These are phyloP conservation scores for Clonostachys byssicola DNA, from an alignment of 2,329 filamentous ascomycete genomes.

Conservation along the genomic window DNA sequence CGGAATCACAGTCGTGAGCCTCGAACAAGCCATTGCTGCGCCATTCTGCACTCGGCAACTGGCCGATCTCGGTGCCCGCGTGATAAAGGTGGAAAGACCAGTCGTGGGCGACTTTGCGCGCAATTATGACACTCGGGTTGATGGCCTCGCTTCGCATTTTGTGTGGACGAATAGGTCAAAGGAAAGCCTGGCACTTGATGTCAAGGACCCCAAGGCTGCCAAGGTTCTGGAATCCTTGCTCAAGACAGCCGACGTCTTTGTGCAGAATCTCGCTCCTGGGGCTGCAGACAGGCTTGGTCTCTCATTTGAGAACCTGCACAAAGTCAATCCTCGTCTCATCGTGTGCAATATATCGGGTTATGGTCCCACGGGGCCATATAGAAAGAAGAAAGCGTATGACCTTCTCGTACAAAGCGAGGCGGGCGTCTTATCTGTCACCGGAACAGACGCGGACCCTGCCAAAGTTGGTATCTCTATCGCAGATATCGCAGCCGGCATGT, in stretches of 20 bases:
- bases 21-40: slow-evolving; percentile 50
- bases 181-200: slow-evolving; percentile 44
- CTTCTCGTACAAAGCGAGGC: slow-evolving; percentile 51
- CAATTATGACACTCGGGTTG: slow-evolving; percentile 42
- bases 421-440: slow-evolving; percentile 45
- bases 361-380: slow-evolving; percentile 43
- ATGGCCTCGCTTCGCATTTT: slow-evolving; percentile 47
- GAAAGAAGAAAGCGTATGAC: slow-evolving; percentile 51
- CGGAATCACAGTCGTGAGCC: slow-evolving; percentile 44
- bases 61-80: slow-evolving; percentile 46
- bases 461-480: slow-evolving; percentile 52
- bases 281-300: slow-evolving; percentile 41
- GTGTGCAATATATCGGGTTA: slow-evolving; percentile 52
- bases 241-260: slow-evolving; percentile 40
- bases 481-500: slow-evolving; percentile 48
- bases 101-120: slow-evolving; percentile 47
- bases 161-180: slow-evolving; percentile 53
- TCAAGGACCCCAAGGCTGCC: slow-evolving; percentile 38
- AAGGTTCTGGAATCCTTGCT: slow-evolving; percentile 35
- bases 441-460: slow-evolving; percentile 32
- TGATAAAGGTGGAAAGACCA: slow-evolving; percentile 51
- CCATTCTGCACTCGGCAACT: slow-evolving; percentile 51
- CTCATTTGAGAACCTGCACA: slow-evolving; percentile 34
- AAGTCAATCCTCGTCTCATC: slow-evolving; percentile 37
- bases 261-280: slow-evolving; percentile 49